Evolutionary conservation across 352 stramenopile genomes (phyloP), one percentile per base, ranked within the genome.

Genomic region (Phytophthora tentaculata): DNA sequence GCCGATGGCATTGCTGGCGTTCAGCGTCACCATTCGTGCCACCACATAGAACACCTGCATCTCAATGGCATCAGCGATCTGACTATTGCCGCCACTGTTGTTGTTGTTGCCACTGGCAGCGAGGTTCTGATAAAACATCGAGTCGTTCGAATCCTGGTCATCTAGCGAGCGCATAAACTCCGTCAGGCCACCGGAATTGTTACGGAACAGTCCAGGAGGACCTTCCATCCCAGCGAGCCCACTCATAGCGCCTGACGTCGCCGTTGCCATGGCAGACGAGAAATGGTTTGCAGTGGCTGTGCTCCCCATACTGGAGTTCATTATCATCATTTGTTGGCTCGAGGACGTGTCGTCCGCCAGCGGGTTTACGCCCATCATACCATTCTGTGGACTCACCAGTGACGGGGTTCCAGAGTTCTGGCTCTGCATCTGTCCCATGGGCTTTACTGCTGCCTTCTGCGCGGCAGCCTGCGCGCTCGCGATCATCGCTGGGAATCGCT

Each of bases 41-140:
- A 95, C 67, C 4, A 95, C 86, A 47, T 89, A 93, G 52, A 80
- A 95, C 56, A 95, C 84, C 73, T 95, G 81, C 71, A 90, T 77
- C 64, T 93, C 84, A 50, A 95, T 95, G 9, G 87, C 87, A 39
- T 90, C 65, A 0, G 78, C 73, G 50, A 95, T 73, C 39, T 91
- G 83, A 35, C 52, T 83, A 37, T 60, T 80, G 19, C 65, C 75
- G 44, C 58, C 76, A 20, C 44, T 52, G 57, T 68, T 71, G 56
- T 73, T 69, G 37, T 74, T 69, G 37, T 61, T 63, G 5, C 52
- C 47, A 41, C 45, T 67, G 24, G 61, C 66, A 32, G 73, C 67
- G 23, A 91, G 69, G 48, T 88, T 89, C 55, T 88, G 79, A 60
- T 90, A 90, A 59, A 91, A 90, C 26, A 87, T 84, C 16, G 73